A percentile compares a stretch with the other conserved stretches of the same genome.
These are phyloP conservation scores for Vigna angularis DNA, from an alignment of 306 rosid genomes.

Conservation along the genomic window DNA sequence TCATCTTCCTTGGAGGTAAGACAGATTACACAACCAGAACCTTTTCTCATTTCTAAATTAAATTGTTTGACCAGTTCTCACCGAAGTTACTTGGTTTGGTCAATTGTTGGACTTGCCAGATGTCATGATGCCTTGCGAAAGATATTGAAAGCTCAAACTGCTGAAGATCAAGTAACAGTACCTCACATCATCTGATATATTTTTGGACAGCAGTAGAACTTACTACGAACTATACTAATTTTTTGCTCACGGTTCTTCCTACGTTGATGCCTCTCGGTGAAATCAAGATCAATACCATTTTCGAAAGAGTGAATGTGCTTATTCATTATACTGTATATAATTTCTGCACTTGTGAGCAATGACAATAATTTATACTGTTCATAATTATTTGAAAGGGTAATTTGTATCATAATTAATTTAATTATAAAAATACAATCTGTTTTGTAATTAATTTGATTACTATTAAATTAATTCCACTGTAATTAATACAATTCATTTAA, in stretches of 20 bases:
- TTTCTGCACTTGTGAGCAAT: too few species aligned
- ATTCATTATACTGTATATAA: too few species aligned
- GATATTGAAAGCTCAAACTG: constrained; percentile 53
- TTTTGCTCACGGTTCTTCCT: constrained; percentile 24
- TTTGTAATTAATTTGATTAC: background rate
- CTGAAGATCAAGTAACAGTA: constrained; percentile 42
- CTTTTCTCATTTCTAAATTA: constrained; percentile 33
- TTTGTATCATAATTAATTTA: too few species aligned
- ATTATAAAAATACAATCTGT: background rate
- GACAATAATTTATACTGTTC: too few species aligned
- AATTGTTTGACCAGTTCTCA: constrained; percentile 13
- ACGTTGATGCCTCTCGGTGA: constrained; percentile 22
- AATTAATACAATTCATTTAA: too few species aligned
- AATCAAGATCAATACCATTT: constrained; percentile 25
- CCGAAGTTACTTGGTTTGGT: constrained; percentile 25
- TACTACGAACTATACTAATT: constrained; percentile 15
- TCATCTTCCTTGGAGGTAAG: constrained; percentile 99
- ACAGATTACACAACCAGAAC: constrained; percentile 39
- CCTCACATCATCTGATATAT: constrained; percentile 43
- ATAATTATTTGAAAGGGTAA: background rate
- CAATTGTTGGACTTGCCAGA: constrained; percentile 50
- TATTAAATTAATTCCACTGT: too few species aligned
- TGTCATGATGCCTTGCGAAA: constrained; percentile 66
- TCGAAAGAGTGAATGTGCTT: background rate
- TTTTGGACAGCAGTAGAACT: constrained; percentile 22